A percentile compares a stretch with the other conserved stretches of the same genome.
Evolutionary conservation across 2,329 filamentous ascomycete species (phyloP).

Genomic region (Aspergillus intermedius): DNA sequence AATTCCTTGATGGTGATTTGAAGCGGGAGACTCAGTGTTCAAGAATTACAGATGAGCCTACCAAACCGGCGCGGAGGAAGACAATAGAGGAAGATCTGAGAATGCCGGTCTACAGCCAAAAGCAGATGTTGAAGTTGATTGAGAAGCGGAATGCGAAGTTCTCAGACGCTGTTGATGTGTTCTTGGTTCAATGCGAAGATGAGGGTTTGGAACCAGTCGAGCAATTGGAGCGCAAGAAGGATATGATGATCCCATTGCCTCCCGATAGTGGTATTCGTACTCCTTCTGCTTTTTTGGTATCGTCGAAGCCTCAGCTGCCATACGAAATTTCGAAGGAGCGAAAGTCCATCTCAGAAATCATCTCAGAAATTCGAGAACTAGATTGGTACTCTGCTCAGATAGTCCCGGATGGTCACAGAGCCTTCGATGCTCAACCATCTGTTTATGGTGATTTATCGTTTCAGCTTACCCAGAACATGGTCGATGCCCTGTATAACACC

Average conservation of each 20-base stretch:
- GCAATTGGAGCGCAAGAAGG: conserved; percentile 54
- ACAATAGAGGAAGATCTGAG: conserved; percentile 68
- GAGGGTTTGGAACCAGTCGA: conserved; percentile 59
- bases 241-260: conserved; percentile 57
- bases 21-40: conserved; percentile 69
- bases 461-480: conserved; percentile 76
- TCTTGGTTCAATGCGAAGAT: conserved; percentile 67
- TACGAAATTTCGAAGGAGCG: conserved; percentile 71
- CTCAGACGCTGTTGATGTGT: conserved; percentile 64
- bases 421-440: conserved; percentile 78
- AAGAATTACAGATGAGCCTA: conserved; percentile 63
- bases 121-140: conserved; percentile 82
- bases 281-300: conserved; percentile 41
- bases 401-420: conserved; percentile 83
- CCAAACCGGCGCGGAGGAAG: conserved; percentile 60
- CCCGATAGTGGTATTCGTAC: conserved; percentile 35
- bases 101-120: conserved; percentile 88
- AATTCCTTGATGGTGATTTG: conserved; percentile 86
- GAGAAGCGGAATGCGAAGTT: conserved; percentile 87
- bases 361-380: conserved; percentile 71
- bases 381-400: conserved; percentile 91
- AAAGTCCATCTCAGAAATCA: conserved; percentile 73
- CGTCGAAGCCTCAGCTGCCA: conserved; percentile 34
- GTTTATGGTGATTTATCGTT: conserved; percentile 81
- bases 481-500: conserved; percentile 94